Evolutionary conservation across 306 rosid species (phyloP), one percentile per base, ranked within the genome.

Genomic region (Castanea mollissima): DNA sequence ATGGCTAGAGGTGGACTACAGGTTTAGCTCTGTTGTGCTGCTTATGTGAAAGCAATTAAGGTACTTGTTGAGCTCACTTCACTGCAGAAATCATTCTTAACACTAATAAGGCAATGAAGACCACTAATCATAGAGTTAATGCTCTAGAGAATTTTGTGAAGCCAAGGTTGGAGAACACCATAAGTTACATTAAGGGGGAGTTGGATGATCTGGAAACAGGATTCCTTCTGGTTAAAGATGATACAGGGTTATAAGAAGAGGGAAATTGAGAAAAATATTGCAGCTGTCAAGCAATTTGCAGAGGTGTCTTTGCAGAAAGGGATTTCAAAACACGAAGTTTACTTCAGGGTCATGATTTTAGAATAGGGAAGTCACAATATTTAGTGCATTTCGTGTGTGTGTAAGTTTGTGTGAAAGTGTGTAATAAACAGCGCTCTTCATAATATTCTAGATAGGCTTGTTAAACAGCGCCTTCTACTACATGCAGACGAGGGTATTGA

Each of bases 31-130:
- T 94, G 98, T 52, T 94, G 97, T 21, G 89, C 77, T 9, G 94
- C 98, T 20, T 89, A 91, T 80, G 86, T 92, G 65, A 92, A 92
- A 81, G 93, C 98, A 12, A 91, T 94, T 68, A 97, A 94, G 89
- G 90, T 92, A 54, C 97, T 92, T 57, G 98, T 94, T 60, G 98
- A 92, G 90, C 97, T 94, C 76, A 97, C 93, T 34, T 94, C 98
- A 1, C 92, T 94, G 74, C 98, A 94, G 77, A 94, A 97, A 23
- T 94, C 97, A 6, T 94, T 94, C 75, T 91, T 94, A 73, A 94
- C 97, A 2, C 97, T 94, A 97, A 92, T 52, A 95, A 82, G 76
- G 97, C 97, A 34, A 94, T 94, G 79, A 94, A 94, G 90, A 91
- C 97, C 54, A 94, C 98, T 0, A 92, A 92, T 49, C 90, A 97